Percentiles rank a stretch among this genome's conserved stretches.
phyloP scores from a whole-genome alignment of 352 stramenopile genomes.

The Phytophthora sansomeana region DNA sequence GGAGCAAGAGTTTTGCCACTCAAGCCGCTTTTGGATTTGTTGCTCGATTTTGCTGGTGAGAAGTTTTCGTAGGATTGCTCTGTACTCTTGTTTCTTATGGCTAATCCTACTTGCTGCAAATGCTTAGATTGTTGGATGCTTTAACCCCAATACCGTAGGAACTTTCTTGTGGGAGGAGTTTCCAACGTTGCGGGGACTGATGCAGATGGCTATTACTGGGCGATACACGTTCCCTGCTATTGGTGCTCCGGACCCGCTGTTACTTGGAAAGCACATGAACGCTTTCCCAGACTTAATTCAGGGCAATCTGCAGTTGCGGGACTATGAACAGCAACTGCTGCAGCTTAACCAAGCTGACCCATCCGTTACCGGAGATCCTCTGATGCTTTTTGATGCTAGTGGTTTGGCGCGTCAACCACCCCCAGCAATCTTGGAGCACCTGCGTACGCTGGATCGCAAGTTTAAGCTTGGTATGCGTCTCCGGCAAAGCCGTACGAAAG shows the following conservation, averaged over 20 bases:
- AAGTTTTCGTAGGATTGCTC: not conserved
- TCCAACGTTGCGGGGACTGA: constrained; percentile 78
- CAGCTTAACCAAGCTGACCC: constrained; percentile 51
- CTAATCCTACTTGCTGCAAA: not conserved
- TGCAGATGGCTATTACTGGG: constrained; percentile 90
- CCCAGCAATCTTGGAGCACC: constrained; percentile 75
- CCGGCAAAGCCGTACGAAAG: constrained; percentile 75
- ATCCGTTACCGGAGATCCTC: constrained; percentile 56
- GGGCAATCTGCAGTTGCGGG: constrained; percentile 65
- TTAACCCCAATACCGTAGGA: constrained; percentile 82
- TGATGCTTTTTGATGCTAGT: constrained; percentile 80
- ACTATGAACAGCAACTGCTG: constrained; percentile 82
- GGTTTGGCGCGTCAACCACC: constrained; percentile 76
- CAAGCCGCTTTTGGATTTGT: constrained; percentile 85
- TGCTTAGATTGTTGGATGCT: constrained; percentile 56
- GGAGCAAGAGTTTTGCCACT: constrained; percentile 82
- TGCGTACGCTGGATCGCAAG: constrained; percentile 72
- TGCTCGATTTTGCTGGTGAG: constrained; percentile 86
- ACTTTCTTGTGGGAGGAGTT: constrained; percentile 79
- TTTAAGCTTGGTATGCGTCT: constrained; percentile 83
- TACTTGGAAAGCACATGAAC: constrained; percentile 69
- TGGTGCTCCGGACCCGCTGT: constrained; percentile 50
- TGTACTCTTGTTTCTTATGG: not conserved
- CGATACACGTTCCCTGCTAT: constrained; percentile 78
- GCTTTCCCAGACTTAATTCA: constrained; percentile 64